Base-by-base conservation (phyloP, 2,329 filamentous ascomycete genomes). In the Geosmithia flava region DNA sequence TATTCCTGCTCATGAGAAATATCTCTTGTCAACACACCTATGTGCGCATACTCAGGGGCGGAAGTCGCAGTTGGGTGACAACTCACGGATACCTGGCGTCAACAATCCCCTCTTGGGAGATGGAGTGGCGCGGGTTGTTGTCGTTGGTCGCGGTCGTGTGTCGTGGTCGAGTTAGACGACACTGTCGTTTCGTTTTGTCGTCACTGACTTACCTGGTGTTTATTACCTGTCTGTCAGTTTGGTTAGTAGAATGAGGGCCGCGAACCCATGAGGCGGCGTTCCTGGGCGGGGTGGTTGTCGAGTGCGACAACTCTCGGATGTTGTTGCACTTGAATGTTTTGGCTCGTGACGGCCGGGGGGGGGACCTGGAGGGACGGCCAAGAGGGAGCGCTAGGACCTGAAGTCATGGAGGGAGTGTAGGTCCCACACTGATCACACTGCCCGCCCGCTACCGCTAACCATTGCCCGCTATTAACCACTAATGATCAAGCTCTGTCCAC, bases 301-400 rank as follows among this genome's bases (percentile, higher is more conserved):
- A 42, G 42, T 44, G 29, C 42, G 29, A 42, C 37, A 27, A n/a
- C 42, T 40, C 47, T 48, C 47, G 47, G 33, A 30, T 19, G 42
- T 44, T 48, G 50, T 48, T 51, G 48, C 44, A 46, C 42, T 43
- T 51, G 46, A 49, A 48, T 58, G 57, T 57, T 58, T 57, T 58
- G 55, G 55, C 57, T 53, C 52, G 56, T 58, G 57, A 56, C 53
- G 49, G 46, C 33, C 23, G 8, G 23, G 23, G 23, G 23, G 23
- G 23, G 23, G 23, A 4, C 23, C n/a, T n/a, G n/a, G n/a, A n/a
- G n/a, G 23, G 4, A 27, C 23, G 23, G 23, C 23, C n/a, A n/a
- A 27, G 44, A 27, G 23, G 23, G 23, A n/a, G n/a, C n/a, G n/a
- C n/a, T n/a, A n/a, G n/a, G n/a, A n/a, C n/a, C n/a, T n/a, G n/a